phyloP scores from a whole-genome alignment of 805 yeast genomes.

The Pichia californica region DNA sequence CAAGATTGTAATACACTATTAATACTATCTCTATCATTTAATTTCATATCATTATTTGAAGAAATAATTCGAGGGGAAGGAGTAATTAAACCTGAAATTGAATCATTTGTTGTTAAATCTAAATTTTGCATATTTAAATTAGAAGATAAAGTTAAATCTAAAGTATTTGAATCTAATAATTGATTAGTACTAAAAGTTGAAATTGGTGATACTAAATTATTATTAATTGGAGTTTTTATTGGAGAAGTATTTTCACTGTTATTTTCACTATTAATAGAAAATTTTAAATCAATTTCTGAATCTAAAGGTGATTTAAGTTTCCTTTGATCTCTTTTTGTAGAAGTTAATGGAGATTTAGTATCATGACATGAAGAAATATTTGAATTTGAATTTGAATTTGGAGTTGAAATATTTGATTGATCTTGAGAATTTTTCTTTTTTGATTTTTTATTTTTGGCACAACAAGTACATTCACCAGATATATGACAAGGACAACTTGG shows the following conservation, averaged over 20 bases:
- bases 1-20: slow-evolving; percentile 20
- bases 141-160: background rate
- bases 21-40: slow-evolving; percentile 13
- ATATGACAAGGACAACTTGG: slow-evolving; percentile 27
- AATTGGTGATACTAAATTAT: background rate
- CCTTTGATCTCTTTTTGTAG: too few species aligned
- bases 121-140: background rate
- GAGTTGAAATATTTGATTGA: too few species aligned
- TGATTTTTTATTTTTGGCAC: slow-evolving; percentile 20
- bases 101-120: background rate
- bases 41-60: background rate
- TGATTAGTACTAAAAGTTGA: too few species aligned
- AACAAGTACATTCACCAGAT: slow-evolving; percentile 30
- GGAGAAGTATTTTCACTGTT: too few species aligned
- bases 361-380: too few species aligned
- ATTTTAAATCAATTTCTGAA: too few species aligned
- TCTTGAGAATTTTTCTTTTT: slow-evolving; percentile 13
- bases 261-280: background rate
- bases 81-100: background rate
- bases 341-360: too few species aligned
- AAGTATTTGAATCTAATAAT: background rate
- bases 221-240: too few species aligned
- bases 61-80: background rate
- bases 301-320: too few species aligned
- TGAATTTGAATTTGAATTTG: too few species aligned